Conservation (phyloP, 495 filamentous ascomycete species). For the Penicillium flavigenum region DNA sequence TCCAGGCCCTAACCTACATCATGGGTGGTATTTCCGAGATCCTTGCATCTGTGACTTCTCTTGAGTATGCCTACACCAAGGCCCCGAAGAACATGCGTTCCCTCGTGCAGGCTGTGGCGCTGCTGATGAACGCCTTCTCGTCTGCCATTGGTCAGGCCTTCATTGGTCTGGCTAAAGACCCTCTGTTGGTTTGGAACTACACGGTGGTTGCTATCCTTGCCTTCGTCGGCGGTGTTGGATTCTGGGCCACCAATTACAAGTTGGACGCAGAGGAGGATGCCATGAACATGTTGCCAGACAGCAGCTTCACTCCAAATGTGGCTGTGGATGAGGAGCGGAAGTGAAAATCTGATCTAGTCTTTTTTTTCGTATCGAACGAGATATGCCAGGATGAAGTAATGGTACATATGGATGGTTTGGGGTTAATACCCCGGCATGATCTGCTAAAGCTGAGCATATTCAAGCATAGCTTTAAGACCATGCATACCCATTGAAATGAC, state of each 20-base stretch:
- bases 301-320: slow-evolving; percentile 17
- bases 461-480: background rate
- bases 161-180: slow-evolving; percentile 63
- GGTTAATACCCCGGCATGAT: slow-evolving; percentile 3
- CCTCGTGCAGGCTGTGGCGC: slow-evolving; percentile 63
- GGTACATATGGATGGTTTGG: background rate
- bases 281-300: slow-evolving; percentile 51
- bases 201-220: slow-evolving; percentile 60
- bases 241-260: slow-evolving; percentile 60
- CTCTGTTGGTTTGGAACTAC: slow-evolving; percentile 67
- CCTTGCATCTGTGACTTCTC: slow-evolving; percentile 61
- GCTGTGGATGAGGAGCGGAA: slow-evolving; percentile 23
- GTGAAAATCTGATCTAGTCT: background rate
- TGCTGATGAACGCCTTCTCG: slow-evolving; percentile 70
- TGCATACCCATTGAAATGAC: background rate
- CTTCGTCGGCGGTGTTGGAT: slow-evolving; percentile 55
- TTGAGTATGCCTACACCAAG: slow-evolving; percentile 78
- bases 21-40: slow-evolving; percentile 74
- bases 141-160: slow-evolving; percentile 68
- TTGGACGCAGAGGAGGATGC: slow-evolving; percentile 63
- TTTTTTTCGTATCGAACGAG: slow-evolving; percentile 1
- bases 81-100: slow-evolving; percentile 76
- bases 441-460: background rate
- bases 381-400: slow-evolving; percentile 2
- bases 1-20: slow-evolving; percentile 63